Conservation (phyloP, 345 rosid genomes). For the Eucalyptus pumila region DNA sequence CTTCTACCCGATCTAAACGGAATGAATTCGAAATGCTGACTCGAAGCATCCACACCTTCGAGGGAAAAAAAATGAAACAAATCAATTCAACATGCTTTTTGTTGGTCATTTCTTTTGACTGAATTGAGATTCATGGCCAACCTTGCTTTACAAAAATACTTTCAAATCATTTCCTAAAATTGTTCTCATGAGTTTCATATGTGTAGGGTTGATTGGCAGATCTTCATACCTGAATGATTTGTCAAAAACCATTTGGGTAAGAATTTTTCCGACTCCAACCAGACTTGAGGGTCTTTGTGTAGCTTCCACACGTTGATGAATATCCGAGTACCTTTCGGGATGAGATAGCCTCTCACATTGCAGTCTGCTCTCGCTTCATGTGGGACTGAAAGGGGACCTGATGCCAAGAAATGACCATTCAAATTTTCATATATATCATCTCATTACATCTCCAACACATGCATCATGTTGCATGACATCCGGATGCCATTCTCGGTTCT, state of each 20-base stretch:
- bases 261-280: conserved; percentile 13
- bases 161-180: background rate
- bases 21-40: background rate
- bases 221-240: background rate
- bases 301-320: conserved; percentile 21
- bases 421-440: background rate
- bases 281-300: conserved; percentile 19
- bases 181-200: background rate
- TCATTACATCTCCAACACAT: background rate
- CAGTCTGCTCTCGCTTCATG: conserved; percentile 26
- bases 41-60: background rate
- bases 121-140: background rate
- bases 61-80: background rate
- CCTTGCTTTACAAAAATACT: background rate
- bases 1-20: too few species aligned
- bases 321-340: conserved; percentile 16
- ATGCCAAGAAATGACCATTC: background rate
- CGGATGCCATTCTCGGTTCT: background rate
- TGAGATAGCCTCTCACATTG: background rate
- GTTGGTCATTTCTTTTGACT: background rate
- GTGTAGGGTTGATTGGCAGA: background rate
- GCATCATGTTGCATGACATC: background rate
- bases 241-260: conserved; percentile 12
- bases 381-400: conserved; percentile 11
- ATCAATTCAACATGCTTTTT: background rate